Percentiles rank a stretch among this genome's conserved stretches.
phyloP scores from a whole-genome alignment of 1,139 yeast genomes.

The Pichia sp. region DNA sequence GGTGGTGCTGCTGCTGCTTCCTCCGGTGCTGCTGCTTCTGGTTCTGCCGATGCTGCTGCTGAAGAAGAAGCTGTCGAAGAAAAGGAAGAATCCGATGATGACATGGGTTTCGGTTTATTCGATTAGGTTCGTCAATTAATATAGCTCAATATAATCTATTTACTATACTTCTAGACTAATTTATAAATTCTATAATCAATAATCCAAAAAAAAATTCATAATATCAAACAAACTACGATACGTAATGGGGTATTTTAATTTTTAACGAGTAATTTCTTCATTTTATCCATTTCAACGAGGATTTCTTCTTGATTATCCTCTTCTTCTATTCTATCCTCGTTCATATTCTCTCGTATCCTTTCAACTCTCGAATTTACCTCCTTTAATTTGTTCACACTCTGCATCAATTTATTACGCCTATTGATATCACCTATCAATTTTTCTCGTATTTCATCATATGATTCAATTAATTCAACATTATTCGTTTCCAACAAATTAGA shows the following conservation, averaged over 20 bases:
- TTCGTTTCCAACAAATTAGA: constrained; percentile 22
- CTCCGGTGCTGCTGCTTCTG: constrained; percentile 67
- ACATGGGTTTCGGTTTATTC: constrained; percentile 39
- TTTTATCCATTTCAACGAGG: constrained; percentile 8
- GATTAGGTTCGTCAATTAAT: constrained; percentile 27
- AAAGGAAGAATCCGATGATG: constrained; percentile 47
- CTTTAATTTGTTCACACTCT: constrained; percentile 20
- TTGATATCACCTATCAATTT: constrained; percentile 18
- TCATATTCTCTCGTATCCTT: not conserved
- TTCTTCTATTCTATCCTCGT: not conserved
- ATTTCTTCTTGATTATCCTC: not conserved
- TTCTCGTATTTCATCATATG: constrained; percentile 20
- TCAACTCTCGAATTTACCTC: constrained; percentile 11
- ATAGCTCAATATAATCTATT: not conserved
- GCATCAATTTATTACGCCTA: constrained; percentile 16
- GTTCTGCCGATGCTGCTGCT: constrained; percentile 66
- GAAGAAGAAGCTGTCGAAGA: constrained; percentile 69
- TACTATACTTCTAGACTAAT: not conserved
- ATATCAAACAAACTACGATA: not conserved
- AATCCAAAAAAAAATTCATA: not conserved
- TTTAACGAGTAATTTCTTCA: constrained; percentile 11
- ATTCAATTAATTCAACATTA: constrained; percentile 21
- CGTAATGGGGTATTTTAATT: too few relatives aligned
- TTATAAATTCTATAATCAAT: not conserved
- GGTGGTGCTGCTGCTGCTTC: constrained; percentile 87